These are phyloP conservation scores for Apostasia ramifera DNA, from an alignment of 106 monocot genomes.

Conservation along the genomic window DNA sequence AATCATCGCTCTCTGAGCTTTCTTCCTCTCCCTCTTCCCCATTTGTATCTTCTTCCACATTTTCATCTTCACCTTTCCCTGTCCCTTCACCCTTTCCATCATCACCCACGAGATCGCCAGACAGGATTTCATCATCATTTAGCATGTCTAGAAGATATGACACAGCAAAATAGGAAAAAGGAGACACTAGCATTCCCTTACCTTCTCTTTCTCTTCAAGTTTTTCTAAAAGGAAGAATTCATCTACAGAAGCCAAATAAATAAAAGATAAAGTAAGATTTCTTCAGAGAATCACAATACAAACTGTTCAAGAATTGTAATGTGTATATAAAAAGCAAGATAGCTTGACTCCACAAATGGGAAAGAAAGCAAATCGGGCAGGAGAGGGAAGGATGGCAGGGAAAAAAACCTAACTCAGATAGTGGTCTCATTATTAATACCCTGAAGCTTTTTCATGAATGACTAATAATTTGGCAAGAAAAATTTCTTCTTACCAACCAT, in stretches of 20 bases:
- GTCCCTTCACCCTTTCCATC: constrained; percentile 21
- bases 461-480: too few relatives aligned
- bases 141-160: not conserved
- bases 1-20: constrained; percentile 43
- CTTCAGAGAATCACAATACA: not conserved
- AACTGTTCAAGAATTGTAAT: not conserved
- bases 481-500: too few relatives aligned
- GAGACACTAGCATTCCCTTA: constrained; percentile 10
- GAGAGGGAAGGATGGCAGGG: too few relatives aligned
- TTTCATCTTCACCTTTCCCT: constrained; percentile 24
- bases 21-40: constrained; percentile 26
- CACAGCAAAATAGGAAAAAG: not conserved
- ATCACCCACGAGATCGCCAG: constrained; percentile 18
- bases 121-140: not conserved
- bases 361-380: too few relatives aligned
- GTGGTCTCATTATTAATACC: too few relatives aligned
- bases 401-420: too few relatives aligned
- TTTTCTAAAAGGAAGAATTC: constrained; percentile 35
- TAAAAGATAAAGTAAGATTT: constrained; percentile 1
- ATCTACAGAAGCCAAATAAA: constrained; percentile 16
- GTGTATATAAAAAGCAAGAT: too few relatives aligned
- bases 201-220: constrained; percentile 56
- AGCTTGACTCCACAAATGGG: too few relatives aligned
- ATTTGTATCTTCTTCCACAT: constrained; percentile 23
- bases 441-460: too few relatives aligned